phyloP scores from a whole-genome alignment of 2,329 filamentous ascomycete genomes.

The Fusarium irregulare region DNA sequence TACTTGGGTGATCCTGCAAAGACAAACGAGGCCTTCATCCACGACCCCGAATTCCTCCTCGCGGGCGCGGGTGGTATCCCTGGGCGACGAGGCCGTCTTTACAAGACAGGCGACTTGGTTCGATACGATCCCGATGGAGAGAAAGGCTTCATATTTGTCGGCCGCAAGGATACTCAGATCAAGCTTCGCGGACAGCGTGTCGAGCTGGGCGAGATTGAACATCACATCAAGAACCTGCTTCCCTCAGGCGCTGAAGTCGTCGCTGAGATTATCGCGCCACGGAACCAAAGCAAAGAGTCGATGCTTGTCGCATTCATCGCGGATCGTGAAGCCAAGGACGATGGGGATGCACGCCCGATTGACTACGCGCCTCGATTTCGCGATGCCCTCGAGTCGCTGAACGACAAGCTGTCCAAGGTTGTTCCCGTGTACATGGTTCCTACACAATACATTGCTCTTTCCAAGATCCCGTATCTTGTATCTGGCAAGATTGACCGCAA shows the following conservation, averaged over 20 bases:
- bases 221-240: slow-evolving; percentile 57
- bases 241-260: slow-evolving; percentile 56
- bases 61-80: slow-evolving; percentile 50
- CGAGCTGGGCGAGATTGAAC: slow-evolving; percentile 67
- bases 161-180: slow-evolving; percentile 74
- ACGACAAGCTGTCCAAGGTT: slow-evolving; percentile 38
- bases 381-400: slow-evolving; percentile 30
- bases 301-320: slow-evolving; percentile 44
- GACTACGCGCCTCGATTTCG: slow-evolving; percentile 38
- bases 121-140: slow-evolving; percentile 65
- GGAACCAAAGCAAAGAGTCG: slow-evolving; percentile 47
- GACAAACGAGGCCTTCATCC: slow-evolving; percentile 68
- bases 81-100: slow-evolving; percentile 60
- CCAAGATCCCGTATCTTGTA: slow-evolving; percentile 42
- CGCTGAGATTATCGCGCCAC: slow-evolving; percentile 61
- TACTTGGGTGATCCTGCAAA: slow-evolving; percentile 70
- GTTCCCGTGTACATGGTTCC: slow-evolving; percentile 43
- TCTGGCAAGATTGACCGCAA: slow-evolving; percentile 45
- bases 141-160: slow-evolving; percentile 66
- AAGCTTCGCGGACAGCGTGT: slow-evolving; percentile 75
- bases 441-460: slow-evolving; percentile 37
- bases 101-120: slow-evolving; percentile 71
- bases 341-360: slow-evolving; percentile 32
- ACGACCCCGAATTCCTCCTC: slow-evolving; percentile 64
- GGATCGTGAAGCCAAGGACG: slow-evolving; percentile 34